Evolutionary conservation across 2,329 filamentous ascomycete genomes (phyloP).

Genomic region (Clarireedia monteithiana): DNA sequence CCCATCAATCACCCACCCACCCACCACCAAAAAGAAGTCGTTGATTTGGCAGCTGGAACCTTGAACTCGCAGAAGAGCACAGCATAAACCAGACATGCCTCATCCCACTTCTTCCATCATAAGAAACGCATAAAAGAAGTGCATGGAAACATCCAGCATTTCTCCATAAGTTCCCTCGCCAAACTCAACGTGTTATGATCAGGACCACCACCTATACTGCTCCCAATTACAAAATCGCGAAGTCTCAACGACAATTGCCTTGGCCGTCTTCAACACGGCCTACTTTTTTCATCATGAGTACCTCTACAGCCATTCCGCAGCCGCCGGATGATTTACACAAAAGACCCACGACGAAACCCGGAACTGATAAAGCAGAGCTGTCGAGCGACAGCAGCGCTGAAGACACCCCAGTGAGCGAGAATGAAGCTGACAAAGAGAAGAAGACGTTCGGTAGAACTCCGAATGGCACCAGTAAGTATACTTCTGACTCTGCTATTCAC

Average conservation of each 20-base stretch:
- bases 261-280: constrained; percentile 8
- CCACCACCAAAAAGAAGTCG: not conserved
- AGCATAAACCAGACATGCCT: not conserved
- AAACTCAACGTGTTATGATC: not conserved
- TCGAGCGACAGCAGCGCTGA: constrained; percentile 8
- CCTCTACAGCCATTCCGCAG: constrained; percentile 1
- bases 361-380: constrained; percentile 5
- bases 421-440: constrained; percentile 41
- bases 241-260: not conserved
- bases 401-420: constrained; percentile 11
- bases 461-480: constrained; percentile 71
- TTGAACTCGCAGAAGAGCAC: not conserved
- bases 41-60: not conserved
- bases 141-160: not conserved
- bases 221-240: not conserved
- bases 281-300: constrained; percentile 11
- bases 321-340: constrained; percentile 22
- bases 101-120: not conserved
- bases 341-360: constrained; percentile 10
- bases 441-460: constrained; percentile 90
- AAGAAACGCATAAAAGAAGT: not conserved
- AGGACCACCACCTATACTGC: not conserved
- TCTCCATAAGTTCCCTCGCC: too few relatives aligned
- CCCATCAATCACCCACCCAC: not conserved
- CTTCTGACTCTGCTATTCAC: not conserved